Evolutionary conservation across 257 asterid genomes (phyloP).

Genomic region (Scutellaria galericulata): DNA sequence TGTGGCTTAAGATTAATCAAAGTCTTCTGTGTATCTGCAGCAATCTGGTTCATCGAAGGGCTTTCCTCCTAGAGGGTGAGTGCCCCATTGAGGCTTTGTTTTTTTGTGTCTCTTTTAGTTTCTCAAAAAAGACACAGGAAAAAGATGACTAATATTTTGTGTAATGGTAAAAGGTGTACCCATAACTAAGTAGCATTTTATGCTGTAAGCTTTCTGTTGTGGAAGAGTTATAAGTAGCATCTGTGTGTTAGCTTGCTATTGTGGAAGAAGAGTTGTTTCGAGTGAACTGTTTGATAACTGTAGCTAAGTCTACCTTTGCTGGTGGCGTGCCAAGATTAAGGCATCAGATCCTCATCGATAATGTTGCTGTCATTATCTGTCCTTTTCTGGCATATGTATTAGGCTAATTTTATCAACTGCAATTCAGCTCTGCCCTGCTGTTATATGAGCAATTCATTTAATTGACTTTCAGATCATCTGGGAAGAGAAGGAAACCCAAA

Average conservation of each 20-base stretch:
- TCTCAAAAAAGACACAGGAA: neutral
- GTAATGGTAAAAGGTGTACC: neutral
- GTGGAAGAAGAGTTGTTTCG: too few species aligned
- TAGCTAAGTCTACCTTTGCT: too few species aligned
- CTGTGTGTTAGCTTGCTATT: neutral
- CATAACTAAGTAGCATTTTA: too few species aligned
- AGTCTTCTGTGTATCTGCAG: constrained; percentile 51
- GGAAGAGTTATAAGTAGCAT: neutral
- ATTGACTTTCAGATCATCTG: constrained; percentile 60
- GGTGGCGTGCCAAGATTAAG: too few species aligned
- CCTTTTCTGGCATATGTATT: neutral
- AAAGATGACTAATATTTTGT: neutral
- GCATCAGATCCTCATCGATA: too few species aligned
- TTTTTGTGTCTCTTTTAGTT: neutral
- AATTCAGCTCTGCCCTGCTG: neutral
- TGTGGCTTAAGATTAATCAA: constrained; percentile 20
- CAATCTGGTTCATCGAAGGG: constrained; percentile 58
- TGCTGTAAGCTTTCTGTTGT: too few species aligned
- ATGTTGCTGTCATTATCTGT: neutral
- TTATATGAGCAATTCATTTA: constrained; percentile 28
- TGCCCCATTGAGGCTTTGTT: neutral
- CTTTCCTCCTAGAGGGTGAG: constrained; percentile 57
- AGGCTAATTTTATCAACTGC: neutral
- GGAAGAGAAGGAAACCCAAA: constrained; percentile 51
- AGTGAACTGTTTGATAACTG: too few species aligned